phyloP scores from a whole-genome alignment of 176 grass and related monocot species.

The Cenchrus purpureus region DNA sequence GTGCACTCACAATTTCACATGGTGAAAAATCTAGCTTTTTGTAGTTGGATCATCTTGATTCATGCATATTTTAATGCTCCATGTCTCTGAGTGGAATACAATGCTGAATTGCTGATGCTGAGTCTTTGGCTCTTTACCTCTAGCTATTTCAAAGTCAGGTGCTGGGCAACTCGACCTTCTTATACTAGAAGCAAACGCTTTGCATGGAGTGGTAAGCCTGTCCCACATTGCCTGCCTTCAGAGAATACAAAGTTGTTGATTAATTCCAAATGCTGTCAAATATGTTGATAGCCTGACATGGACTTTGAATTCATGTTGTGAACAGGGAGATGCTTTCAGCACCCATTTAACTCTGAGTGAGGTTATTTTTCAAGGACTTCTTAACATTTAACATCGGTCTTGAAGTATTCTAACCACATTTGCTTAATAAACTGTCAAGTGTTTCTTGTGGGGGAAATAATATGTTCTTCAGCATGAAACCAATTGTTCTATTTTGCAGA shows the following conservation, averaged over 20 bases:
- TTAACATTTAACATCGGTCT: not conserved
- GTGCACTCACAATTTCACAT: not conserved
- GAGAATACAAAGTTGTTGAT: not conserved
- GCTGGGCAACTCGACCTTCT: constrained; percentile 34
- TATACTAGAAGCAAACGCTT: constrained; percentile 38
- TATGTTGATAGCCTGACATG: constrained; percentile 1
- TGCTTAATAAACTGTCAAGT: not conserved
- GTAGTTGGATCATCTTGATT: not conserved
- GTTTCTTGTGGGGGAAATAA: not conserved
- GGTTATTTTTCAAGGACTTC: constrained; percentile 21
- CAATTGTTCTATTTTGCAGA: constrained; percentile 21
- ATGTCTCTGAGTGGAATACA: not conserved
- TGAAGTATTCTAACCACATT: not conserved
- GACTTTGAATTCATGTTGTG: not conserved
- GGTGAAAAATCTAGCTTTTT: not conserved
- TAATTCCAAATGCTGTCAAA: not conserved
- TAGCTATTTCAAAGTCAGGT: constrained; percentile 47
- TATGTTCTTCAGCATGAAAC: not conserved
- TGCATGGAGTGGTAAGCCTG: constrained; percentile 29
- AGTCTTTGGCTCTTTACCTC: not conserved
- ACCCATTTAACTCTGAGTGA: constrained; percentile 39
- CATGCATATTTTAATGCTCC: not conserved
- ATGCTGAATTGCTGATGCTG: constrained; percentile 19
- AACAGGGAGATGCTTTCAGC: constrained; percentile 45
- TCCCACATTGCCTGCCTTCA: not conserved